phyloP scores from a whole-genome alignment of 2,329 filamentous ascomycete species.

The Pseudonectria foliicola region DNA sequence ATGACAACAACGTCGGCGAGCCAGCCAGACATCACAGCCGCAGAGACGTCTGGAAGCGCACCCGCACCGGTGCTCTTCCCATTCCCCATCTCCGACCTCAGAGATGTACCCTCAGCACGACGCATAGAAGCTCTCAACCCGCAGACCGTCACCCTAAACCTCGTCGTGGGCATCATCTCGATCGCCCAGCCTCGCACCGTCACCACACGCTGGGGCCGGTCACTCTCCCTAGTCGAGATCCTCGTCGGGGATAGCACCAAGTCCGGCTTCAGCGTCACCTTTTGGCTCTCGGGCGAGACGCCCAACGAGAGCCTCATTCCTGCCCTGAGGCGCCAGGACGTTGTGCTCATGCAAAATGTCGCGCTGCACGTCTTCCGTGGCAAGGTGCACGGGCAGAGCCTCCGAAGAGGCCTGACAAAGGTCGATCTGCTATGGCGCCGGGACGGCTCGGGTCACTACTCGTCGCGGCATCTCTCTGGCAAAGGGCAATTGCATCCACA shows the following conservation, averaged over 20 bases:
- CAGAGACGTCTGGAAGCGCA: no score
- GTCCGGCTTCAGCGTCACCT: constrained; percentile 72
- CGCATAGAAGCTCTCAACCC: constrained; percentile 63
- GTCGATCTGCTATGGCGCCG: constrained; percentile 57
- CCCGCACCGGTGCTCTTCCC: constrained; percentile 18
- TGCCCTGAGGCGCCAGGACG: constrained; percentile 60
- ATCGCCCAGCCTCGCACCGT: constrained; percentile 62
- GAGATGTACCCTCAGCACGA: constrained; percentile 59
- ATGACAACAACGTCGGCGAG: constrained; percentile 31
- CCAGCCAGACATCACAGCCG: no score
- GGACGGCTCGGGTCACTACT: constrained; percentile 50
- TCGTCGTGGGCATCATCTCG: constrained; percentile 74
- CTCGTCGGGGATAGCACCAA: constrained; percentile 80
- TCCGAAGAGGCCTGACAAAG: constrained; percentile 63
- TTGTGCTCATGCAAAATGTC: constrained; percentile 73
- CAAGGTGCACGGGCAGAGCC: constrained; percentile 77
- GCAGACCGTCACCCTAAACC: constrained; percentile 73
- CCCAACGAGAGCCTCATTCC: constrained; percentile 26
- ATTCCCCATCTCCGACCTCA: constrained; percentile 46
- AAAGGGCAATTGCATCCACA: constrained; percentile 38
- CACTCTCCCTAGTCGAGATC: constrained; percentile 64
- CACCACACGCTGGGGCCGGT: constrained; percentile 55
- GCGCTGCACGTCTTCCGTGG: constrained; percentile 68
- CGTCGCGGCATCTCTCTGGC: constrained; percentile 37
- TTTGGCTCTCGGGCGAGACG: constrained; percentile 60